Evolutionary conservation across 2,329 filamentous ascomycete species (phyloP).

Genomic region (Emmonsia crescens): DNA sequence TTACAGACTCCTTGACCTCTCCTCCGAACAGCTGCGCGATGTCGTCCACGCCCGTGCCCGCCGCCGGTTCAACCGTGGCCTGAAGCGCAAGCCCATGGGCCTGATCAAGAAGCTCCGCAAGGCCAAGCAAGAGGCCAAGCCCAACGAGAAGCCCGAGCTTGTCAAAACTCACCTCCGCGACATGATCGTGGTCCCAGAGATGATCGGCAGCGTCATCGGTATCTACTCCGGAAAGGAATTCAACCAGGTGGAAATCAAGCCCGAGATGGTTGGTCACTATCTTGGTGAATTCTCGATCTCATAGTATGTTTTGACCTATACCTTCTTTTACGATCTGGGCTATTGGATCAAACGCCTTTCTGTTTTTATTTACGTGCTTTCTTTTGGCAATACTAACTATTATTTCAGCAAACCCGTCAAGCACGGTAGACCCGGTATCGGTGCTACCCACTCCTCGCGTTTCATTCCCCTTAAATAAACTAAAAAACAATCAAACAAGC

Average conservation of each 20-base stretch:
- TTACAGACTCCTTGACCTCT: constrained; percentile 92
- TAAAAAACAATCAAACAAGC: neutral
- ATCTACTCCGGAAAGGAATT: constrained; percentile 99
- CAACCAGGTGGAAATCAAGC: constrained; percentile 99
- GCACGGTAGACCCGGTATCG: constrained; percentile 99
- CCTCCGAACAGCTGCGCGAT: constrained; percentile 96
- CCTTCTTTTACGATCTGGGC: neutral
- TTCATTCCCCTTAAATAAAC: constrained; percentile 99
- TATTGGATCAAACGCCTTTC: neutral
- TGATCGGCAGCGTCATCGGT: constrained; percentile 97
- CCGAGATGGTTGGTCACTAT: constrained; percentile 99
- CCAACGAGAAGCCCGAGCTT: constrained; percentile 99
- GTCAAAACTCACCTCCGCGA: constrained; percentile 99
- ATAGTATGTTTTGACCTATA: constrained; percentile 63
- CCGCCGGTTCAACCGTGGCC: constrained; percentile 97
- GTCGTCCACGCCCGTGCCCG: constrained; percentile 98
- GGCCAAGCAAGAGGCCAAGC: constrained; percentile 96
- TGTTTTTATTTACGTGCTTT: neutral
- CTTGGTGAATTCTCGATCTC: constrained; percentile 99
- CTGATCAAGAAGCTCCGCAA: constrained; percentile 99
- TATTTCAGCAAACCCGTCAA: constrained; percentile 87
- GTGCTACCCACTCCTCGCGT: constrained; percentile 99
- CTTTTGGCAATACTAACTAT: constrained; percentile 36
- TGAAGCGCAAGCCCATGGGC: constrained; percentile 99
- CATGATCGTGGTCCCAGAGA: constrained; percentile 99